Percentiles rank a stretch among this genome's conserved stretches.
Evolutionary conservation across 768 basidiomycete species (phyloP).

Genomic region (Russula foetens): DNA sequence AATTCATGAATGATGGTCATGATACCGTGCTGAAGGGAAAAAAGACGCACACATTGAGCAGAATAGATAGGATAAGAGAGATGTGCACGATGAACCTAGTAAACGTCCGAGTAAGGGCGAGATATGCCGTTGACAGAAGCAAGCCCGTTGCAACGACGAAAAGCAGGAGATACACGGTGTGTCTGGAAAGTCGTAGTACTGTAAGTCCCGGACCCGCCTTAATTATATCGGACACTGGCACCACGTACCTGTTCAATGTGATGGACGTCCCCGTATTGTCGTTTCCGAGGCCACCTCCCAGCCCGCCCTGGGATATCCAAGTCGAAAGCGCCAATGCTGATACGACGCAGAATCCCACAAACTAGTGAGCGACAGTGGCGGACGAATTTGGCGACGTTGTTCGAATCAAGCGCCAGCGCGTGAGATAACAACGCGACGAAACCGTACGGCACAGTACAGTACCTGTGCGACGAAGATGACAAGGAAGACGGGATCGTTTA

Average conservation of each 20-base stretch:
- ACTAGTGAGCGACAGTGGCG: conserved; percentile 33
- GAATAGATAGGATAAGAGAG: conserved; percentile 54
- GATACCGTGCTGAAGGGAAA: neutral
- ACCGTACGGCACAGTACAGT: conserved; percentile 6
- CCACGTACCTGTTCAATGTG: conserved; percentile 56
- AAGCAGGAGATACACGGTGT: conserved; percentile 69
- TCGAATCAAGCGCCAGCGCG: neutral
- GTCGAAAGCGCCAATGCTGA: conserved; percentile 56
- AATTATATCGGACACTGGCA: neutral
- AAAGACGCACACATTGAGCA: conserved; percentile 50
- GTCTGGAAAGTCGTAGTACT: conserved; percentile 31
- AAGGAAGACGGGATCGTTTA: conserved; percentile 68
- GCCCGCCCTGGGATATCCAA: conserved; percentile 56
- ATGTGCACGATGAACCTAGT: conserved; percentile 73
- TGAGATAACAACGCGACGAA: too few species aligned
- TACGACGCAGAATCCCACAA: conserved; percentile 59
- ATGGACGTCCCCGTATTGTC: conserved; percentile 43
- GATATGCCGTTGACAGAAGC: conserved; percentile 54
- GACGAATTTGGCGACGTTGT: too few species aligned
- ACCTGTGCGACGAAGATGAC: conserved; percentile 68
- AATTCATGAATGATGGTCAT: neutral
- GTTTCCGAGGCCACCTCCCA: conserved; percentile 62
- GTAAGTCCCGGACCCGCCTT: too few species aligned
- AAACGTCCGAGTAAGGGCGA: conserved; percentile 64
- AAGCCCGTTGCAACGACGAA: conserved; percentile 63